Evolutionary conservation across 2,329 filamentous ascomycete species (phyloP).

Genomic region (Talaromyces sp.): DNA sequence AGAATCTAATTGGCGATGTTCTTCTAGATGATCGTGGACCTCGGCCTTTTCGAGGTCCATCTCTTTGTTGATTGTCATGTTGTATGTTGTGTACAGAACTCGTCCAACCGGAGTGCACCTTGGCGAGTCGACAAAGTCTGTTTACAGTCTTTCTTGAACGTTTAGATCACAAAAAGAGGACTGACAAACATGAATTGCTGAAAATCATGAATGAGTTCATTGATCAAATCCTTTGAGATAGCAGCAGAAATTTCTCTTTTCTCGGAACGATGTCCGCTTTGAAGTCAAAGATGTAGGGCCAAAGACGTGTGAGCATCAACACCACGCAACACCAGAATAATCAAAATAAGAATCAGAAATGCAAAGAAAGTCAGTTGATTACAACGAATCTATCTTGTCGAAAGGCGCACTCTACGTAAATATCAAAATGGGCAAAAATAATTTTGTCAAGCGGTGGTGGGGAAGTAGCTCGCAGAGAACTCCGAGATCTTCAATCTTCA

Average conservation of each 20-base stretch:
- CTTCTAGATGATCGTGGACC: background rate
- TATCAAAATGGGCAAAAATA: background rate
- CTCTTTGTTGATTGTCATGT: background rate
- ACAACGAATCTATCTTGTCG: background rate
- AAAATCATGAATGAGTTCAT: background rate
- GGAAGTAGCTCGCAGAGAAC: constrained; percentile 13
- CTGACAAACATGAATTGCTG: background rate
- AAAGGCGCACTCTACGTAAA: background rate
- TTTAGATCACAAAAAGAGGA: background rate
- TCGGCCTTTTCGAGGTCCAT: background rate
- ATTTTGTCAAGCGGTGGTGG: background rate
- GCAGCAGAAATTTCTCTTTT: background rate
- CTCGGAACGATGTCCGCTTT: background rate
- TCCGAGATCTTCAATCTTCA: constrained; percentile 1
- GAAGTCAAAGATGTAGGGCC: background rate
- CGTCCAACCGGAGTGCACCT: background rate
- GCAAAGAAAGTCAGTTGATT: background rate
- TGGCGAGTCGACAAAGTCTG: background rate
- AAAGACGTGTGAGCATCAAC: background rate
- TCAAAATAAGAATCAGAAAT: background rate
- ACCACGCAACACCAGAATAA: background rate
- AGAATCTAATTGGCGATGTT: background rate
- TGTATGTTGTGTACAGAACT: background rate
- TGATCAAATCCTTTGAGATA: background rate
- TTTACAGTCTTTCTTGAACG: background rate